These are phyloP conservation scores for Rutidosis leptorrhynchoides DNA, from an alignment of 129 eudicot species.

Conservation along the genomic window DNA sequence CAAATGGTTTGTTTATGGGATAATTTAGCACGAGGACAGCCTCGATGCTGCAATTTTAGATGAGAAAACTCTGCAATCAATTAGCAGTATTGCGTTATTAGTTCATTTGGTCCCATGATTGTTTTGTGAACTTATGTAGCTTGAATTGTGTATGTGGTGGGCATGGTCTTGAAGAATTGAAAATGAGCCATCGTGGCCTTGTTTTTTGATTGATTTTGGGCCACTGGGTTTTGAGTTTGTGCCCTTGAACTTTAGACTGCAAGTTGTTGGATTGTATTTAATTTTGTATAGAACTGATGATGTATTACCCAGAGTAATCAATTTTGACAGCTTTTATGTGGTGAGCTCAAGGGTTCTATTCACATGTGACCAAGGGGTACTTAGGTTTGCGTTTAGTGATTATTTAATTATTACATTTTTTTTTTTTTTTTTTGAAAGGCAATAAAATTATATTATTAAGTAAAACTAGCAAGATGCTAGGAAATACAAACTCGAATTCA, in stretches of 20 bases:
- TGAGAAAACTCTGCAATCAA: not conserved
- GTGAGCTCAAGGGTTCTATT: slow-evolving; percentile 2
- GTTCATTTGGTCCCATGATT: slow-evolving; percentile 18
- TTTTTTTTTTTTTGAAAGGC: too few species aligned
- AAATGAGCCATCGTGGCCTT: slow-evolving; percentile 29
- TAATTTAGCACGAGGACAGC: slow-evolving; percentile 69
- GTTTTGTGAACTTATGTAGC: slow-evolving; percentile 24
- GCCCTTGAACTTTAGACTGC: slow-evolving; percentile 21
- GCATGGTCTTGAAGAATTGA: slow-evolving; percentile 36
- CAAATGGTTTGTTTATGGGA: slow-evolving; percentile 96
- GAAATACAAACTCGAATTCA: too few species aligned
- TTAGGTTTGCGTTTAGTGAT: too few species aligned
- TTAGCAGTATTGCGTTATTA: slow-evolving; percentile 1
- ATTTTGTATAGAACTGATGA: slow-evolving; percentile 29
- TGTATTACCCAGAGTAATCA: slow-evolving; percentile 13
- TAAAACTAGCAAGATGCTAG: too few species aligned
- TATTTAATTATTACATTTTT: too few species aligned
- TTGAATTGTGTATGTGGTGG: slow-evolving; percentile 20
- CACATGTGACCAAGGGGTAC: not conserved
- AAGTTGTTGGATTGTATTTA: slow-evolving; percentile 20
- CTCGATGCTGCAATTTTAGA: slow-evolving; percentile 78
- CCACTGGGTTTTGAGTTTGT: slow-evolving; percentile 14
- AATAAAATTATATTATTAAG: too few species aligned
- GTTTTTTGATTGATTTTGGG: slow-evolving; percentile 26
- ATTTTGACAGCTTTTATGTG: not conserved